Conservation (phyloP, 192 early-diverging fungal species). For the Entophlyctis helioformis region DNA sequence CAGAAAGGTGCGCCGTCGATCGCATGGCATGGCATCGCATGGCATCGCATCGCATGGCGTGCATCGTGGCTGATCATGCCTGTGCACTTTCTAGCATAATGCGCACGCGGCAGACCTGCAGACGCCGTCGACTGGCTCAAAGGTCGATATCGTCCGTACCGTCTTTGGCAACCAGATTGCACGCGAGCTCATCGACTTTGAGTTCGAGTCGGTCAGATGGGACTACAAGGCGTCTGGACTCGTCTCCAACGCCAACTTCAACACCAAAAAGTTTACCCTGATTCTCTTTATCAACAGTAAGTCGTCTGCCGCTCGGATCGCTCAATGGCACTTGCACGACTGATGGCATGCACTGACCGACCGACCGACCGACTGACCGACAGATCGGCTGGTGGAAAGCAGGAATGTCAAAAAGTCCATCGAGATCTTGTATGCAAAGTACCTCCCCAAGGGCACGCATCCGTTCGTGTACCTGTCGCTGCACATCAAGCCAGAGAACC, state of each 20-base stretch:
- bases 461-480: constrained; percentile 87
- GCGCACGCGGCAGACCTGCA: constrained; percentile 80
- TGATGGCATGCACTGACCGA: background rate
- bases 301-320: background rate
- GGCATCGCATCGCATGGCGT: too few relatives aligned
- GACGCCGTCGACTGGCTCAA: constrained; percentile 45
- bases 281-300: constrained; percentile 92
- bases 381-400: constrained; percentile 78
- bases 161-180: constrained; percentile 75
- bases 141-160: constrained; percentile 66
- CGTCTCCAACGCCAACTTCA: constrained; percentile 82
- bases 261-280: constrained; percentile 71
- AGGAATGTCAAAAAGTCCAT: constrained; percentile 66
- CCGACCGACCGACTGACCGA: background rate
- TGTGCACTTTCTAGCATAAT: too few relatives aligned
- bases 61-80: too few relatives aligned
- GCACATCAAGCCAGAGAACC: constrained; percentile 73
- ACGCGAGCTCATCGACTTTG: constrained; percentile 61
- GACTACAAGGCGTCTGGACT: constrained; percentile 61
- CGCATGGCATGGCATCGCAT: too few relatives aligned
- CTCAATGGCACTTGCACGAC: too few relatives aligned
- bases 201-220: constrained; percentile 29
- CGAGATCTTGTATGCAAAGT: constrained; percentile 66
- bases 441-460: constrained; percentile 76
- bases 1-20: constrained; percentile 53